Conservation (phyloP, 1,139 yeast species). For the Nakaseomyces delphensis region DNA sequence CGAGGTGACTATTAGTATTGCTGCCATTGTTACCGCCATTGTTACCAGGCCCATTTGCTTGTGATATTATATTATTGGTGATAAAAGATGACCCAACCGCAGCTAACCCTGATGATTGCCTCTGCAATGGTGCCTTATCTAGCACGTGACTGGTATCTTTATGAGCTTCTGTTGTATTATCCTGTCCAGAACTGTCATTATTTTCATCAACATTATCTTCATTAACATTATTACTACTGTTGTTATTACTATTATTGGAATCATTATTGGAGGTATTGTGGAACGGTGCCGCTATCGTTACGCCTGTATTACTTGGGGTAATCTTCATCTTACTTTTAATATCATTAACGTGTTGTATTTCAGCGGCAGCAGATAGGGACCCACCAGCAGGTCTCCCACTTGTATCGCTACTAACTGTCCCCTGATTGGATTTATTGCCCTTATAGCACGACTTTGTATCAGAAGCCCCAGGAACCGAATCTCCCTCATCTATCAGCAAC, state of each 20-base stretch:
- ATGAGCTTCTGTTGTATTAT: not conserved
- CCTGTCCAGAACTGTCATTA: not conserved
- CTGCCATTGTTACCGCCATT: not conserved
- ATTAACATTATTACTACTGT: not conserved
- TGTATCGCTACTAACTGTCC: not conserved
- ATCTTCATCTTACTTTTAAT: constrained; percentile 4
- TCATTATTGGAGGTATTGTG: not conserved
- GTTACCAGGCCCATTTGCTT: not conserved
- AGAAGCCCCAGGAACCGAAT: constrained; percentile 2
- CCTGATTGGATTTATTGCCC: not conserved
- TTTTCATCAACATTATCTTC: not conserved
- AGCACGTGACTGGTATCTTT: not conserved
- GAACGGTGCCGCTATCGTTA: not conserved
- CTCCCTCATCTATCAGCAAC: constrained; percentile 10
- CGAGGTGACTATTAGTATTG: constrained; percentile 1
- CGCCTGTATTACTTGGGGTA: constrained; percentile 1
- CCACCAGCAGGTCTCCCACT: constrained; percentile 2
- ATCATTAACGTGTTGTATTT: not conserved
- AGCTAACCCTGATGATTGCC: constrained; percentile 1
- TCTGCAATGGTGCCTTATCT: constrained; percentile 3
- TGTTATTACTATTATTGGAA: too few species aligned
- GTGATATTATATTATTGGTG: not conserved
- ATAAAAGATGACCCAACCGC: constrained; percentile 1
- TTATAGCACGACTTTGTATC: not conserved
- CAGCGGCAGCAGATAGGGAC: not conserved